These are phyloP conservation scores for Cordyceps cicadae DNA, from an alignment of 2,329 filamentous ascomycete species.

Conservation along the genomic window DNA sequence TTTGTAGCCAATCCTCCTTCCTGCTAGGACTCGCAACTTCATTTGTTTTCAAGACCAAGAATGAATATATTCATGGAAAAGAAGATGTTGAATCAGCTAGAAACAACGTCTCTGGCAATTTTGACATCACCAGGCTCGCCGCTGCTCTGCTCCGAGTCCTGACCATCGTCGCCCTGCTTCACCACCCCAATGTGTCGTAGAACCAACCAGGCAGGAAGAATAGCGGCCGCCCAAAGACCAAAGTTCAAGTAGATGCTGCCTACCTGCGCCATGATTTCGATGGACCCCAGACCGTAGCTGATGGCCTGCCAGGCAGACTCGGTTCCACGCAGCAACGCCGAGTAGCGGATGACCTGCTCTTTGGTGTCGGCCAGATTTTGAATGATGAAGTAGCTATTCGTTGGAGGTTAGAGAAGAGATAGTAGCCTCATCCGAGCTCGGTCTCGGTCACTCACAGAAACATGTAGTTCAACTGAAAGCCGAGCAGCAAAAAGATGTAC, in stretches of 20 bases:
- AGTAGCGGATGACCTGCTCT: slow-evolving; percentile 58
- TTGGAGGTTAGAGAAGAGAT: not conserved
- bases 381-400: slow-evolving; percentile 57
- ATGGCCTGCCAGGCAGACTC: slow-evolving; percentile 68
- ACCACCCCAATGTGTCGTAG: slow-evolving; percentile 44
- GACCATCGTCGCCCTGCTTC: not conserved
- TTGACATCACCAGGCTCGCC: not conserved
- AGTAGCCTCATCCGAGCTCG: not conserved
- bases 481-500: slow-evolving; percentile 57
- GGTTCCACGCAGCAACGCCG: slow-evolving; percentile 58
- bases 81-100: no score
- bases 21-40: not conserved
- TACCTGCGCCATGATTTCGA: slow-evolving; percentile 54
- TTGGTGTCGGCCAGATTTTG: slow-evolving; percentile 54
- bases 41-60: not conserved
- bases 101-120: no score
- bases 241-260: slow-evolving; percentile 66
- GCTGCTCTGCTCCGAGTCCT: not conserved
- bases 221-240: slow-evolving; percentile 54
- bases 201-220: slow-evolving; percentile 60
- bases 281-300: slow-evolving; percentile 58
- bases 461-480: slow-evolving; percentile 67
- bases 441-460: slow-evolving; percentile 43
- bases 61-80: no score
- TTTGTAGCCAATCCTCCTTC: no score